phyloP scores from a whole-genome alignment of 495 filamentous ascomycete species.

The Penicillium angulare region DNA sequence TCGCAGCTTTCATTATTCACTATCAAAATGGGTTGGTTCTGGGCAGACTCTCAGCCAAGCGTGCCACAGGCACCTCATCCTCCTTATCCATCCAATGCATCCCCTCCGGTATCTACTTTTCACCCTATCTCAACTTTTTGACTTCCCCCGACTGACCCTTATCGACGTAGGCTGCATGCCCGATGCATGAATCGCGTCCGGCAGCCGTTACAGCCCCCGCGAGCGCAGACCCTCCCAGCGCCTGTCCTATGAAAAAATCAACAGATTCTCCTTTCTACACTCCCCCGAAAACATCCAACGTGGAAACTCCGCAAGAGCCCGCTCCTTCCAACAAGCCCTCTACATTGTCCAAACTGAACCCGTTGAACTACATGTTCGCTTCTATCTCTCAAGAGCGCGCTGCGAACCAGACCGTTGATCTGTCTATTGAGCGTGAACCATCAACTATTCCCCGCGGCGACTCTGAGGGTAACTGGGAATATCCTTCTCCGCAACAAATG shows the following conservation, averaged over 20 bases:
- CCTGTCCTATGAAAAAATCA: slow-evolving; percentile 54
- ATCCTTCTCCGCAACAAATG: slow-evolving; percentile 98
- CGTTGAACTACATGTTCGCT: slow-evolving; percentile 94
- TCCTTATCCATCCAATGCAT: slow-evolving; percentile 30
- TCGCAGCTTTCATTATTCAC: not conserved
- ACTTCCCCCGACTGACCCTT: slow-evolving; percentile 28
- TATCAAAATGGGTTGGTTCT: slow-evolving; percentile 93
- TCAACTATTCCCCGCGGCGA: slow-evolving; percentile 86
- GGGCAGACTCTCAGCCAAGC: slow-evolving; percentile 68
- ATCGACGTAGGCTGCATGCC: slow-evolving; percentile 74
- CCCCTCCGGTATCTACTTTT: slow-evolving; percentile 65
- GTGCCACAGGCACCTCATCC: slow-evolving; percentile 44
- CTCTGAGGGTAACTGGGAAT: slow-evolving; percentile 82
- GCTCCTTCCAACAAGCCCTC: slow-evolving; percentile 36
- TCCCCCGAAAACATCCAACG: slow-evolving; percentile 26
- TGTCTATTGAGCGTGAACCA: slow-evolving; percentile 74
- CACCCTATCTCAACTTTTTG: not conserved
- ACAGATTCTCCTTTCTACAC: slow-evolving; percentile 43
- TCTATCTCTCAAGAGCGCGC: slow-evolving; percentile 77
- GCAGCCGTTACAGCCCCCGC: slow-evolving; percentile 42
- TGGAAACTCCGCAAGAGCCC: slow-evolving; percentile 20
- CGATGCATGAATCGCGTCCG: slow-evolving; percentile 73
- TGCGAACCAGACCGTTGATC: slow-evolving; percentile 63
- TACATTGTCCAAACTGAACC: slow-evolving; percentile 74
- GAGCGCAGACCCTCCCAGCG: slow-evolving; percentile 40